A percentile compares a stretch with the other conserved stretches of the same genome.
phyloP scores from a whole-genome alignment of 129 eudicot genomes.

The Apium graveolens region DNA sequence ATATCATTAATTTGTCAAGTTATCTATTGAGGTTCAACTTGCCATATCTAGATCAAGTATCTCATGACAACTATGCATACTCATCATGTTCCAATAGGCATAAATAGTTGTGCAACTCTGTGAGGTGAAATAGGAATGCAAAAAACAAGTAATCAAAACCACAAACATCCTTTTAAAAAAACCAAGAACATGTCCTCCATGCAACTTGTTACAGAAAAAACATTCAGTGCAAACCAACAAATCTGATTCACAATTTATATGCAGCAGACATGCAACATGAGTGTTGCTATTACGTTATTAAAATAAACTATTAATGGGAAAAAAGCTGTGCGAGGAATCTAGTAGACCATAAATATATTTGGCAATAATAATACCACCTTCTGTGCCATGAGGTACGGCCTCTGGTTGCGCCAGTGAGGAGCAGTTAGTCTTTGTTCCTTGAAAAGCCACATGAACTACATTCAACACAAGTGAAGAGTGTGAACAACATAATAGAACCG shows the following conservation, averaged over 20 bases:
- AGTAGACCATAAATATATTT: background rate
- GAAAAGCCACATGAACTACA: slow-evolving; percentile 72
- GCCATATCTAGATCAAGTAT: background rate
- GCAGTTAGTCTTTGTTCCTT: slow-evolving; percentile 68
- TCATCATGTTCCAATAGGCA: background rate
- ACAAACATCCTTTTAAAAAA: background rate
- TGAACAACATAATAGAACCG: background rate
- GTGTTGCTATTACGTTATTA: background rate
- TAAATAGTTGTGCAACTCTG: background rate
- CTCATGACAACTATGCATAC: background rate
- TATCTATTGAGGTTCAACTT: background rate
- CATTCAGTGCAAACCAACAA: too few species aligned
- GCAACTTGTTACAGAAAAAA: too few species aligned
- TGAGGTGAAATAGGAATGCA: background rate
- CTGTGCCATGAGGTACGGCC: slow-evolving; percentile 78
- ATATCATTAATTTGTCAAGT: background rate
- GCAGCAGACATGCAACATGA: background rate
- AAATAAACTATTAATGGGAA: background rate
- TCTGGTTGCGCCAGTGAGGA: slow-evolving; percentile 91
- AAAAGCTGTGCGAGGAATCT: background rate
- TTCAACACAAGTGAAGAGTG: slow-evolving; percentile 9
- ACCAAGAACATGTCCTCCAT: too few species aligned
- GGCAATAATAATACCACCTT: slow-evolving; percentile 35
- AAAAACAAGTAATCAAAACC: background rate
- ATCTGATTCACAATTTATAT: too few species aligned